Conservation (phyloP, 116 monocot genomes). For the Iris pallida region DNA sequence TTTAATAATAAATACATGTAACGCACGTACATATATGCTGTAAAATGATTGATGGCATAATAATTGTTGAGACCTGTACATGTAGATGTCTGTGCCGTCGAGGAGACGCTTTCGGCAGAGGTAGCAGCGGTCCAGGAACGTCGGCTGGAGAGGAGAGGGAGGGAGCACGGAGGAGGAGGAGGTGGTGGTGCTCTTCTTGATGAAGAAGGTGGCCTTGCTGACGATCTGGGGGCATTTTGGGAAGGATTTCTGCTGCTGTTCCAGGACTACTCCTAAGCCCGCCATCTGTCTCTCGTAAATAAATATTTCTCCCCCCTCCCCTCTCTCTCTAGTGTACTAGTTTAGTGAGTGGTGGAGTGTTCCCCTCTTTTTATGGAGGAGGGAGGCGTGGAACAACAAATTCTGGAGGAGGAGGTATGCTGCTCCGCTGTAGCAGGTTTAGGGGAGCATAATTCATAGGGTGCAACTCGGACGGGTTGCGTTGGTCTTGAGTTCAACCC, state of each 20-base stretch:
- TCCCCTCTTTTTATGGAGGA: not conserved
- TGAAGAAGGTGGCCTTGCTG: conserved; percentile 8
- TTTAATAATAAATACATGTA: no score
- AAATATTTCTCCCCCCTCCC: not conserved
- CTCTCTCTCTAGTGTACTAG: no score
- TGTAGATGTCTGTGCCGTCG: conserved; percentile 5
- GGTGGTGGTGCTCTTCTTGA: not conserved
- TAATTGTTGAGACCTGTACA: no score
- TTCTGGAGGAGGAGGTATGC: not conserved
- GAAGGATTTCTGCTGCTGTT: conserved; percentile 4
- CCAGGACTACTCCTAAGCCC: conserved; percentile 12
- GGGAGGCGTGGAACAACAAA: not conserved
- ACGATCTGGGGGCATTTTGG: conserved; percentile 15
- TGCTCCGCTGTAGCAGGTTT: no score
- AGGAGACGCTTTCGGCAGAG: conserved; percentile 6
- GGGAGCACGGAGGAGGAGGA: not conserved
- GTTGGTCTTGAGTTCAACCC: no score
- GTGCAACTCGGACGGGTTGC: no score
- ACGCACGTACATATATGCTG: no score
- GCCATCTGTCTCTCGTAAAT: conserved; percentile 4
- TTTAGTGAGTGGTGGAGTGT: not conserved
- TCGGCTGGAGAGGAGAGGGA: not conserved
- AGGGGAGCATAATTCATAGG: no score
- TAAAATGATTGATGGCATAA: no score
- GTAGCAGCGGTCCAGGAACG: no score